Base-by-base conservation (phyloP, 2,329 filamentous ascomycete species). In the Aspergillus aculeatus region DNA sequence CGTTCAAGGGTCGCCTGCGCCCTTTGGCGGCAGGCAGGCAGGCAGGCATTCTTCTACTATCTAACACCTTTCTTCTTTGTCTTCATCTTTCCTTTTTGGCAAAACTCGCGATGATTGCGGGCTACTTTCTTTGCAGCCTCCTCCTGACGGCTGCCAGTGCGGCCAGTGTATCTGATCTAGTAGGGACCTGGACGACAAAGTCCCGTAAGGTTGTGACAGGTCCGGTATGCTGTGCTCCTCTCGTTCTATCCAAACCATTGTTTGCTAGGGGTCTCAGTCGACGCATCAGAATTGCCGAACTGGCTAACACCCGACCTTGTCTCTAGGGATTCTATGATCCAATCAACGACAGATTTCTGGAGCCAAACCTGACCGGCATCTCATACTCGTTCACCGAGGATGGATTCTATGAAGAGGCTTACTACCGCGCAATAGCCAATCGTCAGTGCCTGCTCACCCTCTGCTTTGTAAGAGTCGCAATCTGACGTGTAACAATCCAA, bases 121-220 rank as follows among this genome's bases (percentile, higher is more conserved):
- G 56, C 62, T 61, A 71, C 64, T 60, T 67, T 69, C 65, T 74
- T 62, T 65, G 75, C 71, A 65, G 60, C 54, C 66, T 80, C 61
- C 68, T 81, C 41, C 62, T 64, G 53, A 69, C 74, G 48, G 71
- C 74, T 60, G 70, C 75, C 52, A 74, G 75, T 54, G 76, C 80
- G 32, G 75, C 73, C 29, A 70, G 67, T 72, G 78, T 82, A 63
- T 71, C 79, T 32, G 77, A 82, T 55, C 76, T 90, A 32, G 81
- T 86, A n/a, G 88, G 88, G 60, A 91, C 88, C 60, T 91, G 88
- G 88, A 83, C 84, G 16, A 88, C 86, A 50, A 91, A 91, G 74
- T 88, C 86, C 26, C 85, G 83, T 70, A 84, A 85, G 62, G 89
- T 89, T 47, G 70, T 90, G 49, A 91, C 88, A 9, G 88, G 89